Evolutionary conservation across 2,329 filamentous ascomycete genomes (phyloP), one percentile per base, ranked within the genome.

Genomic region (Aureobasidium lini): DNA sequence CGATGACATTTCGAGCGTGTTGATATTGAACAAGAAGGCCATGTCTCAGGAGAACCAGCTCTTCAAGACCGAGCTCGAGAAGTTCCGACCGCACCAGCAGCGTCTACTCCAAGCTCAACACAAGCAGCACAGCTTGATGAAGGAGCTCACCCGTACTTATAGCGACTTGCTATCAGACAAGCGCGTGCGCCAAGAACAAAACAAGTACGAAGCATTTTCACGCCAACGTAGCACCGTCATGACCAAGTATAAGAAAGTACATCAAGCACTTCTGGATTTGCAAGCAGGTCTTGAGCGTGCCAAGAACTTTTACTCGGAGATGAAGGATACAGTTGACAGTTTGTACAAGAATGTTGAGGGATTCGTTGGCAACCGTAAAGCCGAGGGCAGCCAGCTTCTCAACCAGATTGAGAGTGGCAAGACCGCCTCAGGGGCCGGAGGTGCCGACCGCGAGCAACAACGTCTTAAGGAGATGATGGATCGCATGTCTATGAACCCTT

Each of bases 1-100:
- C 65, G 95, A 99, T 69, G 95, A 99, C 68, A 99, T 99, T 64
- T 96, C 92, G 5, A 94, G 96, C 69, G 92, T 97, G 11, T 80
- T 99, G 62, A 99, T 99, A 59, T 78, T 99, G 61, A 99, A 99
- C 79, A 97, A 97, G 72, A 99, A 97, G 75, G 88, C 90, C 1
- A 93, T 97, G 68, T 83, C 90, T 18, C 93, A 94, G 68, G 94
- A 99, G 72, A 86, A 81, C 11, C 90, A 96, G 68, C 81, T 99
- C 2, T 99, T 99, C 76, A 89, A 96, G 71, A 86, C 90, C 15
- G 94, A 99, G 73, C 80, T 99, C n/a, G 93, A 97, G 74, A 99
- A 99, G 72, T 99, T 96, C 75, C 81, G 91, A 43, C 88, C 91
- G 31, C 90, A 96, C 68, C 94, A 97, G 70, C 96, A 88, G 67